Evolutionary conservation across 2,329 filamentous ascomycete genomes (phyloP).

Genomic region (Aspergillus alliaceus): DNA sequence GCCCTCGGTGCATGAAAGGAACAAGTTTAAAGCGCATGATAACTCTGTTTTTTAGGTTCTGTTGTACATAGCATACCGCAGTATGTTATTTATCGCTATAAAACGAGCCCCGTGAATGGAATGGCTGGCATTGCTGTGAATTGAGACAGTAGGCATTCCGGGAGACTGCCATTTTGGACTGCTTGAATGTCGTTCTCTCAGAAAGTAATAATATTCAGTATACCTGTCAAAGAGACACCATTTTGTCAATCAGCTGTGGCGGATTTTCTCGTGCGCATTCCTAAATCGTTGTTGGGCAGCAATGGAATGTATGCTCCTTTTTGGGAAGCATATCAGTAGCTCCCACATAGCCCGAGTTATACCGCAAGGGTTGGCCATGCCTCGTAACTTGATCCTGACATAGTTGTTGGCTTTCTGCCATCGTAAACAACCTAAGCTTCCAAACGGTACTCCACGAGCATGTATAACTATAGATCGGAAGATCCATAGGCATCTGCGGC

Average conservation of each 20-base stretch:
- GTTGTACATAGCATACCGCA: background rate
- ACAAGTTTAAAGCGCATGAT: background rate
- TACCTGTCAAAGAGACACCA: background rate
- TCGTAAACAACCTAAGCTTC: background rate
- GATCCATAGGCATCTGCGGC: background rate
- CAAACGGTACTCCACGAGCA: background rate
- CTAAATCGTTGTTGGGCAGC: background rate
- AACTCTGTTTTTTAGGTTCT: background rate
- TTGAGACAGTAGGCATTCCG: background rate
- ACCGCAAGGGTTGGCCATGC: background rate
- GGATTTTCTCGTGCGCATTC: background rate
- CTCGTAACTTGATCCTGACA: background rate
- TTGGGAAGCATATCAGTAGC: background rate
- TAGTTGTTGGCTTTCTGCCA: background rate
- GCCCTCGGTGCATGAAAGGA: background rate
- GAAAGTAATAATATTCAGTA: background rate
- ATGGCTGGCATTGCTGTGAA: background rate
- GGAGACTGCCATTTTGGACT: background rate
- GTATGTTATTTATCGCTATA: background rate
- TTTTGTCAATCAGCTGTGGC: too few relatives aligned
- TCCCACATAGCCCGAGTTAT: background rate
- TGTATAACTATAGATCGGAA: too few relatives aligned
- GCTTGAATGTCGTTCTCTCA: background rate
- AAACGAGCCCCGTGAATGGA: background rate
- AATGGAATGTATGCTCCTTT: background rate